Conservation (phyloP, 352 stramenopile species). For the Discostella stelligera region DNA sequence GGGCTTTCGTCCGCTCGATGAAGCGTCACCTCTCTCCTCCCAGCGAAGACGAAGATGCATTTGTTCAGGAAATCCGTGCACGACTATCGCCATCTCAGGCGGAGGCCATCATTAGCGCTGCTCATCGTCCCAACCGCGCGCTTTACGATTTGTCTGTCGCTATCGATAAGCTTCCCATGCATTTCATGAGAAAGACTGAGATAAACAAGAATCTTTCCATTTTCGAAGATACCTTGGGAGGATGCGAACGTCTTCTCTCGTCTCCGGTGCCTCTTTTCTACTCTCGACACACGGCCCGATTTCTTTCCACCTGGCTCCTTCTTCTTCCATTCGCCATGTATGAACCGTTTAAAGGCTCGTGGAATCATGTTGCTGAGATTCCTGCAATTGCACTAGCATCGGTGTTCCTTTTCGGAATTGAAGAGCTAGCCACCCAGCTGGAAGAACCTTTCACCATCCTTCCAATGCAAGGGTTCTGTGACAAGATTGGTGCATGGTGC, state of each 20-base stretch:
- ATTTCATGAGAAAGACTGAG: slow-evolving; percentile 78
- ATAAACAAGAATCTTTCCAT: slow-evolving; percentile 75
- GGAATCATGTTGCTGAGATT: slow-evolving; percentile 64
- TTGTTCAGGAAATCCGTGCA: slow-evolving; percentile 50
- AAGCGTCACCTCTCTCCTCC: slow-evolving; percentile 42
- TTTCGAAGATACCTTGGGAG: slow-evolving; percentile 76
- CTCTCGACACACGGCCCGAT: slow-evolving; percentile 74
- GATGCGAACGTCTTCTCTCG: slow-evolving; percentile 62
- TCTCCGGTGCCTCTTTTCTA: slow-evolving; percentile 82
- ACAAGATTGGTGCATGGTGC: slow-evolving; percentile 74
- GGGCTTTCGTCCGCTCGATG: slow-evolving; percentile 73
- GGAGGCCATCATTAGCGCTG: slow-evolving; percentile 55
- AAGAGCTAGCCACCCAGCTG: slow-evolving; percentile 77
- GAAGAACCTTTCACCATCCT: slow-evolving; percentile 81
- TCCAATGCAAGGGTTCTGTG: slow-evolving; percentile 76
- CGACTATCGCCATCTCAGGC: slow-evolving; percentile 57
- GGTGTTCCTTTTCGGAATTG: slow-evolving; percentile 79
- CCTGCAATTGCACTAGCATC: slow-evolving; percentile 67
- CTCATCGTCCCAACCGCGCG: slow-evolving; percentile 68
- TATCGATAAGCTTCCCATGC: slow-evolving; percentile 76
- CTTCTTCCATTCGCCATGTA: slow-evolving; percentile 76
- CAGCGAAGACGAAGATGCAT: slow-evolving; percentile 63
- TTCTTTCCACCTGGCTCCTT: slow-evolving; percentile 74
- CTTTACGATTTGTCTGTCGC: slow-evolving; percentile 69
- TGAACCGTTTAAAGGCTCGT: slow-evolving; percentile 63